Base-by-base conservation (phyloP, 2,329 filamentous ascomycete species). In the Didymella sp. region DNA sequence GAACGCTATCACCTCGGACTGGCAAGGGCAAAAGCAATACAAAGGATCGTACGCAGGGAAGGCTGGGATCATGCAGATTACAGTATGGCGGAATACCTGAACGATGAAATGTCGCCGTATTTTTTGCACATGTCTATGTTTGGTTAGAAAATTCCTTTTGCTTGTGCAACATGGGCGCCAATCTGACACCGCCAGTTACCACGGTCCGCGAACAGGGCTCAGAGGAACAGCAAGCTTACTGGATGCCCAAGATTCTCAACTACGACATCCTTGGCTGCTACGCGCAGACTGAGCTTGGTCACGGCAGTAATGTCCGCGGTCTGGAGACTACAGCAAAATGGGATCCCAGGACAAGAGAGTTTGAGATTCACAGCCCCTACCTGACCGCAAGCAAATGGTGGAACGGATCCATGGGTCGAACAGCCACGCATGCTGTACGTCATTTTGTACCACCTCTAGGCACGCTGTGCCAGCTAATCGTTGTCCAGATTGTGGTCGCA, bases 321-420 rank as follows among this genome's bases (percentile, higher is more conserved):
- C 62, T 84, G 12, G 81, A 84, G 58, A 79, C 78, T 13, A 69
- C 78, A 43, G 81, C 81, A 1, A 77, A 71, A 28, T 84, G 80
- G 78, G 77, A 82, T 61, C 71, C 72, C 1, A 63, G 72, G 24
- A 72, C 70, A 6, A 79, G 79, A 56, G 76, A 81, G 30, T 84
- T 84, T 56, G 71, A 80, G 28, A 73, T 84, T 13, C 80, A 83
- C 66, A 83, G 80, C 59, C 82, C 82, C 11, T 79, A 79, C 24
- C 66, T 84, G 19, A 83, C 81, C 1, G 79, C 82, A 2, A 82
- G 78, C 62, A 84, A 84, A 68, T 84, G 80, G 81, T 84, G 82
- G 81, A 83, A 84, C 66, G 82, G 81, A 1, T 77, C 78, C 1
- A 76, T 84, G 72, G 81, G 81, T 2, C 73, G 81, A 22, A 82